Conservation (phyloP, 2,329 filamentous ascomycete genomes). For the Magnaporthiopsis poae region DNA sequence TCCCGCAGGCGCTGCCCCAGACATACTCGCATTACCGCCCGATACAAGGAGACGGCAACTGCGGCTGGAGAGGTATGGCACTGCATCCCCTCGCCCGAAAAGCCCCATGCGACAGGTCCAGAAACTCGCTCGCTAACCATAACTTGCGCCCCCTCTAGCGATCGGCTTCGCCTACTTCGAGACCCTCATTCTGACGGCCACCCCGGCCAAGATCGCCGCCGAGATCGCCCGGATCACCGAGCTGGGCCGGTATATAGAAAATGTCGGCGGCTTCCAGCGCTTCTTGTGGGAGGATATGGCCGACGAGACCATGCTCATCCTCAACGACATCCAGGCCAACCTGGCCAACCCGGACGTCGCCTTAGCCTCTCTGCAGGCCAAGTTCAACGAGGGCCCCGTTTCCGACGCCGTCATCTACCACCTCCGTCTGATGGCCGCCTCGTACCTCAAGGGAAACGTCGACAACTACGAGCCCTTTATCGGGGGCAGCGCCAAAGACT, state of each 20-base stretch:
- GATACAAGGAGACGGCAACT: slow-evolving; percentile 86
- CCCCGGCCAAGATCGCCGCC: slow-evolving; percentile 53
- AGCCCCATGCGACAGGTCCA: too few species aligned
- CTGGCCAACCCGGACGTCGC: slow-evolving; percentile 51
- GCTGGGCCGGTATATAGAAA: slow-evolving; percentile 60
- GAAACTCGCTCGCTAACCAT: too few species aligned
- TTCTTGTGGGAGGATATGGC: slow-evolving; percentile 75
- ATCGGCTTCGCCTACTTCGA: slow-evolving; percentile 92
- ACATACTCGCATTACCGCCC: slow-evolving; percentile 82
- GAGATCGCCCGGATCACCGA: slow-evolving; percentile 65
- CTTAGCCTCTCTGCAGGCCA: slow-evolving; percentile 43
- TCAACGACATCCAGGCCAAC: slow-evolving; percentile 52
- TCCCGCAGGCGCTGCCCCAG: slow-evolving; percentile 59
- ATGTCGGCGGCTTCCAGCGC: slow-evolving; percentile 59
- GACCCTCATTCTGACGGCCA: slow-evolving; percentile 59
- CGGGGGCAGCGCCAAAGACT: slow-evolving; percentile 49
- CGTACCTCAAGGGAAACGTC: slow-evolving; percentile 69
- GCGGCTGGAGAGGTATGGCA: slow-evolving; percentile 86
- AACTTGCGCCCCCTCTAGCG: slow-evolving; percentile 40
- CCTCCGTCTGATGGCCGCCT: slow-evolving; percentile 68
- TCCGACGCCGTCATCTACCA: slow-evolving; percentile 79
- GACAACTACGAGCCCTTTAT: slow-evolving; percentile 65
- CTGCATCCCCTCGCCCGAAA: not conserved
- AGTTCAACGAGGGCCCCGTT: slow-evolving; percentile 62
- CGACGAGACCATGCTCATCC: slow-evolving; percentile 60